Base-by-base conservation (phyloP, 768 basidiomycete genomes). In the Termitomyces sp. region DNA sequence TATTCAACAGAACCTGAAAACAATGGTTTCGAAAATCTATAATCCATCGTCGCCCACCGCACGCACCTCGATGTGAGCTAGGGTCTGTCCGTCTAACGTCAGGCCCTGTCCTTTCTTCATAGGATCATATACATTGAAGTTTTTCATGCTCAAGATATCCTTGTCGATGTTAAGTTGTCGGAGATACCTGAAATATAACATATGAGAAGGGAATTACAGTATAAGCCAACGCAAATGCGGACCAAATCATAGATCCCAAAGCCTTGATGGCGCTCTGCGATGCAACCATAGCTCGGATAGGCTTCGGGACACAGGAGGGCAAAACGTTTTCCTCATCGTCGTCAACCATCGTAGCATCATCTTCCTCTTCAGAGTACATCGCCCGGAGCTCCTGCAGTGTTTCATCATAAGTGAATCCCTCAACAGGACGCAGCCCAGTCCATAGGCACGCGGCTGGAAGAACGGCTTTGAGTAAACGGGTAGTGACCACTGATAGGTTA, bases 91-190 rank as follows among this genome's bases (percentile, higher is more conserved):
- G 69, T 99, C 95, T 42, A 99, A 77, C 0, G 91, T 80, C 54
- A 98, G 72, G 27, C 86, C 90, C 66, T 86, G 79, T n/a, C 94
- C 94, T 58, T 81, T 80, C 67, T 89, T 87, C 83, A 98, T 93
- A 0, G 97, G 97, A 70, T 98, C 94, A 66, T 96, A 97, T 39
- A 97, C 79, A 63, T 98, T 95, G 79, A 99, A 99, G 67, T 98
- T 98, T 73, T 85, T 89, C 88, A 97, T 94, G 54, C 86, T 91
- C 65, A 99, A 70, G 54, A 99, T 85, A 61, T 98, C 95, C 67
- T 92, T 90, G 73, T 95, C 96, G 60, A 98, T 93, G 66, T 98
- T 98, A 40, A 99, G 80, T 59, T 92, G 91, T 37, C 89, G 85
- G 14, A 98, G 81, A 67, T 94, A 94, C 84, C 88, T 86, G 41